Percentiles rank a stretch among this genome's conserved stretches.
phyloP scores from a whole-genome alignment of 2,329 filamentous ascomycete species.

The Penicillium paneum region DNA sequence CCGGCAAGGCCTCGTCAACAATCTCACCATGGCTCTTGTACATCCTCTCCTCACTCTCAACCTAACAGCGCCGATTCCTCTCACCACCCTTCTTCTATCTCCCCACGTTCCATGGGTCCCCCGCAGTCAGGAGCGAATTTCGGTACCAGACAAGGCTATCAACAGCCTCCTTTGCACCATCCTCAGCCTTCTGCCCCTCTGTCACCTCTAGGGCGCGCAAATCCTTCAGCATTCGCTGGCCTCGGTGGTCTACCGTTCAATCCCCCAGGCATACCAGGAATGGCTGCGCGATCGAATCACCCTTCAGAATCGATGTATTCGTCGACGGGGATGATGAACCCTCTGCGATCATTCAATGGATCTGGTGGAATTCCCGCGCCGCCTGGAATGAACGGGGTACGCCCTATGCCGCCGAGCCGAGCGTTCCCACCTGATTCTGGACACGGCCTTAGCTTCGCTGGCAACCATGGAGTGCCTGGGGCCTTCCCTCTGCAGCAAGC shows the following conservation, averaged over 20 bases:
- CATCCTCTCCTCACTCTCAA: constrained; percentile 60
- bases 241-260: constrained; percentile 54
- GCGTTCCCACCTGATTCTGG: constrained; percentile 51
- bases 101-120: constrained; percentile 60
- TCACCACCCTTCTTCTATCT: constrained; percentile 56
- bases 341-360: constrained; percentile 53
- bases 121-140: constrained; percentile 63
- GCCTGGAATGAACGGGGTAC: constrained; percentile 60
- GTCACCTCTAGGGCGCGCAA: constrained; percentile 64
- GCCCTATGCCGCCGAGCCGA: constrained; percentile 57
- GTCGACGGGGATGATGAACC: constrained; percentile 51
- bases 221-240: constrained; percentile 48
- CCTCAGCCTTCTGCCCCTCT: constrained; percentile 60
- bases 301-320: constrained; percentile 55
- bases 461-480: constrained; percentile 43
- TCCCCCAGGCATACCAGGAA: constrained; percentile 53
- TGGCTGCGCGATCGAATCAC: constrained; percentile 52
- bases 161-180: constrained; percentile 53
- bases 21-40: constrained; percentile 73
- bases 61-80: constrained; percentile 54
- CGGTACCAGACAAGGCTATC: constrained; percentile 58
- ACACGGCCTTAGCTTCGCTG: constrained; percentile 41
- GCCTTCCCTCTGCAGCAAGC: constrained; percentile 35
- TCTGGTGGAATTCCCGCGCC: constrained; percentile 54
- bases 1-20: constrained; percentile 72